Evolutionary conservation across 495 filamentous ascomycete genomes (phyloP).

Genomic region (Friedmanniomyces endolithicus): DNA sequence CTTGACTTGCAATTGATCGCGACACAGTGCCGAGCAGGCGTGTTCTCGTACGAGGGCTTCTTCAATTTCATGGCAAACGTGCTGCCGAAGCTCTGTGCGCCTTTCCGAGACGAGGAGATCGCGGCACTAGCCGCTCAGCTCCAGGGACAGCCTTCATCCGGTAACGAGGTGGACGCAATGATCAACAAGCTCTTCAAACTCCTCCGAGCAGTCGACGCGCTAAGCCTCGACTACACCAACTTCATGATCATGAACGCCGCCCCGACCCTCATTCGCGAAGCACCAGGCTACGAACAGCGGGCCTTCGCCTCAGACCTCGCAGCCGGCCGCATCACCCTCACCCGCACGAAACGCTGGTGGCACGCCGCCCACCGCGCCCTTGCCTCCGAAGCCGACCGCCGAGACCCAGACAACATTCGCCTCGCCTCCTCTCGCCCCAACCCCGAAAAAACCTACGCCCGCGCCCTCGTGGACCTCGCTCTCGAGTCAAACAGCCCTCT

Average conservation of each 20-base stretch:
- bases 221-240: conserved; percentile 92
- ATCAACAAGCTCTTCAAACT: conserved; percentile 74
- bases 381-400: conserved; percentile 54
- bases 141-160: conserved; percentile 33
- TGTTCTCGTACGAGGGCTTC: conserved; percentile 88
- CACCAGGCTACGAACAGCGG: conserved; percentile 65
- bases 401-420: conserved; percentile 57
- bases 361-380: conserved; percentile 53
- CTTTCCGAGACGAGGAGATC: conserved; percentile 74
- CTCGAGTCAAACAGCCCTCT: conserved; percentile 49
- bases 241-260: conserved; percentile 75
- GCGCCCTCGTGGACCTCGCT: conserved; percentile 53
- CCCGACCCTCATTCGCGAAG: conserved; percentile 69
- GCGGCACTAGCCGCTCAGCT: conserved; percentile 59
- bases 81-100: conserved; percentile 88
- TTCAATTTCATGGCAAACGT: conserved; percentile 81
- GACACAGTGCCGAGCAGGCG: conserved; percentile 62
- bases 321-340: conserved; percentile 43
- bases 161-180: conserved; percentile 48
- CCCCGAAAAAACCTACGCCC: conserved; percentile 64
- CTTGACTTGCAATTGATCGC: conserved; percentile 68
- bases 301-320: conserved; percentile 60
- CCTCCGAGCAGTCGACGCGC: conserved; percentile 73
- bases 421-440: conserved; percentile 41
- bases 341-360: conserved; percentile 62